These are phyloP conservation scores for Pisolithus tinctorius DNA, from an alignment of 768 basidiomycete genomes.

Conservation along the genomic window DNA sequence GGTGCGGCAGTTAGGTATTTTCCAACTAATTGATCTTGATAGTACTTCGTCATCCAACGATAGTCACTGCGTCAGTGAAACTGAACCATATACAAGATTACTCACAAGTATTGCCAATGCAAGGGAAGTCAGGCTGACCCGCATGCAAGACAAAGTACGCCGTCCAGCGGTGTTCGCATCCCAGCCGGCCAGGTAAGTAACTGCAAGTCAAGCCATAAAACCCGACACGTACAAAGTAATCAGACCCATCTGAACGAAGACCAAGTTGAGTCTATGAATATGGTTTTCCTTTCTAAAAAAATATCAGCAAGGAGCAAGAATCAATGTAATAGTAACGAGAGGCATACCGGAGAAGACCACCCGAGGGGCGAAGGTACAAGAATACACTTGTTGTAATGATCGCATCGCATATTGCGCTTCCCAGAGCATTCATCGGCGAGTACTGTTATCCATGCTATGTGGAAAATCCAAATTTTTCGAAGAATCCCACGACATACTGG, in stretches of 20 bases:
- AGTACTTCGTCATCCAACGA: conserved; percentile 7
- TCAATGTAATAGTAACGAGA: not conserved
- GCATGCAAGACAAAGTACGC: no score
- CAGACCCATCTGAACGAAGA: conserved; percentile 16
- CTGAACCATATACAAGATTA: not conserved
- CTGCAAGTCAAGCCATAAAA: not conserved
- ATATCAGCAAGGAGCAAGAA: not conserved
- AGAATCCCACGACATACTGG: not conserved
- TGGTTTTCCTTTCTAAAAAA: conserved; percentile 3
- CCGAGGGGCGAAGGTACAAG: conserved; percentile 12
- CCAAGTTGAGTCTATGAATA: conserved; percentile 7
- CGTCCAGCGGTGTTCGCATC: not conserved
- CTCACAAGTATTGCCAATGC: conserved; percentile 9
- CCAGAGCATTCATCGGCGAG: conserved; percentile 4
- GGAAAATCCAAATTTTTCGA: not conserved
- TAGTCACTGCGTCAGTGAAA: not conserved
- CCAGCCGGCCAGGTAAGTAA: not conserved
- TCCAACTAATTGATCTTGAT: not conserved
- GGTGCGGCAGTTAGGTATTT: conserved; percentile 8
- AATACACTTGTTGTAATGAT: conserved; percentile 13
- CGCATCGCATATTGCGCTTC: conserved; percentile 15
- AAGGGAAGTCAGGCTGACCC: conserved; percentile 7
- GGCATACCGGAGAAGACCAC: conserved; percentile 8
- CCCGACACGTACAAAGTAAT: conserved; percentile 11
- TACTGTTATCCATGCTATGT: conserved; percentile 2